Conservation (phyloP, 139 green algal genomes). For the Eudorina sp. region DNA sequence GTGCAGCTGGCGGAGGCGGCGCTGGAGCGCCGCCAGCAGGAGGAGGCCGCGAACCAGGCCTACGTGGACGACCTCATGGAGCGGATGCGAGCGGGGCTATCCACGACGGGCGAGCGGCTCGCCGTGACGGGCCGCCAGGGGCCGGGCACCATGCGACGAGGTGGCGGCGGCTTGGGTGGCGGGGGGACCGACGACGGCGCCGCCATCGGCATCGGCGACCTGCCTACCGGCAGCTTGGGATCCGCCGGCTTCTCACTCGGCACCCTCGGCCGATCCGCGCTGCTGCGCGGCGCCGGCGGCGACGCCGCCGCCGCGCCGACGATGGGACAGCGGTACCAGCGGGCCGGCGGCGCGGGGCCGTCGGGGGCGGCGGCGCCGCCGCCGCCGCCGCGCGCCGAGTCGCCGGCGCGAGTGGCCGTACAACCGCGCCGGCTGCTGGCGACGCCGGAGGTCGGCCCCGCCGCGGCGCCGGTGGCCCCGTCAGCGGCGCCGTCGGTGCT, state of each 20-base stretch:
- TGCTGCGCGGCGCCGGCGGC: neutral
- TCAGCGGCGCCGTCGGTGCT: neutral
- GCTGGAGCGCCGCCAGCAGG: conserved; percentile 32
- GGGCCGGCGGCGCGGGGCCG: too few relatives aligned
- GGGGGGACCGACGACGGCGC: neutral
- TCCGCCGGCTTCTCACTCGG: neutral
- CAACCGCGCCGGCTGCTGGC: neutral
- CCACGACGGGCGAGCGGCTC: conserved; percentile 1
- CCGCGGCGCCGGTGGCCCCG: neutral
- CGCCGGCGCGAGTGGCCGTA: neutral
- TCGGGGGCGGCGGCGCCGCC: neutral
- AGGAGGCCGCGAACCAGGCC: conserved; percentile 16
- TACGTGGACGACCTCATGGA: conserved; percentile 4
- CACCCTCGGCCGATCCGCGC: neutral
- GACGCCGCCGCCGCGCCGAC: neutral
- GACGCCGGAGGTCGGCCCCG: neutral
- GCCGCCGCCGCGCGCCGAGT: neutral
- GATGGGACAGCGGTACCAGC: too few relatives aligned
- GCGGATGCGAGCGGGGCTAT: conserved; percentile 7
- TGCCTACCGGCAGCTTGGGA: neutral
- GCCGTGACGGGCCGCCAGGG: neutral
- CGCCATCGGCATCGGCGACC: neutral
- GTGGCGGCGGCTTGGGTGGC: neutral
- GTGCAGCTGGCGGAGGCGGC: conserved; percentile 11
- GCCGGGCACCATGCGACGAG: too few relatives aligned